phyloP scores from a whole-genome alignment of 192 early-diverging fungal genomes.

The Coemansia sp. region DNA sequence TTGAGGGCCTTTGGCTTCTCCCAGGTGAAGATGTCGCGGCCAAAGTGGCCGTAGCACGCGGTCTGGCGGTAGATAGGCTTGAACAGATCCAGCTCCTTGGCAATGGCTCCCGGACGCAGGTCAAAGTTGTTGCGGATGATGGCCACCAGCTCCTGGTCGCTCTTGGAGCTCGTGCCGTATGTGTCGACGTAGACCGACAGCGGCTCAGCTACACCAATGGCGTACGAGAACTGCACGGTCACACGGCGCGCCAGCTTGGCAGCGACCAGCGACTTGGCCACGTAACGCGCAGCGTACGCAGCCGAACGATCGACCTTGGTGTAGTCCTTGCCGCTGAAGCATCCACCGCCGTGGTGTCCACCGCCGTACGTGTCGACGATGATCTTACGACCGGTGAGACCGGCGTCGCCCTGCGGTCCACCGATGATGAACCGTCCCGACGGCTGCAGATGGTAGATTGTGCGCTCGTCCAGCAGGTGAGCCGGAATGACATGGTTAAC shows the following conservation, averaged over 20 bases:
- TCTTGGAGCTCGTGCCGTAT: conserved; percentile 90
- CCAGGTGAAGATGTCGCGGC: conserved; percentile 91
- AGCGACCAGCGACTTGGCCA: conserved; percentile 94
- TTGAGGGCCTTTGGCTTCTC: conserved; percentile 85
- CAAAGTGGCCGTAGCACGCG: conserved; percentile 95
- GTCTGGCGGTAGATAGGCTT: conserved; percentile 97
- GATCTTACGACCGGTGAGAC: conserved; percentile 97
- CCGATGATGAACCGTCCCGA: conserved; percentile 99
- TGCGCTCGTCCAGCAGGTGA: conserved; percentile 80
- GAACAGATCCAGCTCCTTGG: conserved; percentile 97
- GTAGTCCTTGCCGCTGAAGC: conserved; percentile 99
- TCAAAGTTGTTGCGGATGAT: conserved; percentile 99
- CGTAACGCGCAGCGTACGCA: conserved; percentile 96
- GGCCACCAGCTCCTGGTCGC: conserved; percentile 83
- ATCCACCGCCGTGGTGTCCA: conserved; percentile 96
- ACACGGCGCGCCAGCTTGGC: conserved; percentile 90
- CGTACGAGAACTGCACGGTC: conserved; percentile 96
- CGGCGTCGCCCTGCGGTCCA: conserved; percentile 99
- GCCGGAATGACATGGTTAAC: conserved; percentile 91
- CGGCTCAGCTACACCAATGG: conserved; percentile 97
- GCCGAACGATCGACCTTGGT: conserved; percentile 99
- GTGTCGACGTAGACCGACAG: conserved; percentile 95
- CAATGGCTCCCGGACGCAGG: conserved; percentile 97
- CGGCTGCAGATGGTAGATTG: conserved; percentile 96
- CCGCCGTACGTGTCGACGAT: conserved; percentile 86